Conservation (phyloP, 75 land plant genomes). For the Pinus taeda region DNA sequence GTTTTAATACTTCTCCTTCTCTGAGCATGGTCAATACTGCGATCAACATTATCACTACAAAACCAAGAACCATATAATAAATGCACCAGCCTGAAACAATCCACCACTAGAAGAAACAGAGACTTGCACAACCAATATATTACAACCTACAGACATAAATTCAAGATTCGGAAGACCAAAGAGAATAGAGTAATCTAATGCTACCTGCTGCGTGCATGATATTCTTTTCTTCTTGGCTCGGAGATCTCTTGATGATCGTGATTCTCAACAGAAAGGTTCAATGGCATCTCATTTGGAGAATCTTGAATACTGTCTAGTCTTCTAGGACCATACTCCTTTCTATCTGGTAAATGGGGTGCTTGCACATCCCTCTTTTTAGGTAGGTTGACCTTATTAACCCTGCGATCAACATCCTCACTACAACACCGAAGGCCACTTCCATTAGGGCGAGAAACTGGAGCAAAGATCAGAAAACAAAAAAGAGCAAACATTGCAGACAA, state of each 20-base stretch:
- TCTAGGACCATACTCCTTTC: constrained; percentile 5
- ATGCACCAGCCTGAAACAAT: background rate
- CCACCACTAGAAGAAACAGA: background rate
- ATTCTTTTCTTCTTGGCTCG: constrained; percentile 6
- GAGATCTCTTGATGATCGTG: background rate
- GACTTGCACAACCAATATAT: too few species aligned
- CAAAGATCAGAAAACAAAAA: background rate
- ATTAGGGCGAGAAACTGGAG: background rate
- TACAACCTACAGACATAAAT: background rate
- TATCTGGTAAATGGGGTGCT: background rate
- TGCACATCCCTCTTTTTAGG: background rate
- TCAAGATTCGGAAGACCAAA: background rate
- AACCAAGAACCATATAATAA: background rate
- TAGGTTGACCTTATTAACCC: background rate
- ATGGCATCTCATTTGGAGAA: background rate
- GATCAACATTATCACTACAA: constrained; percentile 2
- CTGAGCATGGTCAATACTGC: constrained; percentile 4
- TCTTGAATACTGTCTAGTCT: background rate
- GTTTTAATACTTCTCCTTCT: constrained; percentile 4
- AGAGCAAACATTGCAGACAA: background rate
- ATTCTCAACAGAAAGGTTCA: constrained; percentile 3
- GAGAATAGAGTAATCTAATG: background rate
- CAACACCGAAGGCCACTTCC: background rate
- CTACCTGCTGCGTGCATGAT: background rate
- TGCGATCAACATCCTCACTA: background rate